Evolutionary conservation across 2,329 filamentous ascomycete genomes (phyloP).

Genomic region (Dactylellina drechsleri): DNA sequence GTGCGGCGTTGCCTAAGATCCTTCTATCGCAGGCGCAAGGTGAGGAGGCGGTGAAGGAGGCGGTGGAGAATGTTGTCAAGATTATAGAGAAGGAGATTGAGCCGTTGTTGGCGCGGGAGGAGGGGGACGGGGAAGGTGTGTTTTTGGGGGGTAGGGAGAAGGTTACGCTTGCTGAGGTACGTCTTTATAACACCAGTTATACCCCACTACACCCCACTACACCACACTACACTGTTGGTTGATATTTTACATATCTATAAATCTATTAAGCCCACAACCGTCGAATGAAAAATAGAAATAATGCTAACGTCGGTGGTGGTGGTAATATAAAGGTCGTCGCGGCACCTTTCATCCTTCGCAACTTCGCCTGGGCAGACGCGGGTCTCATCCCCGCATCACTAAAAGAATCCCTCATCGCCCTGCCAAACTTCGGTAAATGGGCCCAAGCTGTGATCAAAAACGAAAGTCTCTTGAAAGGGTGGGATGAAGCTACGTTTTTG

Average conservation of each 20-base stretch:
- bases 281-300: too few species aligned
- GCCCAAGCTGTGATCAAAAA: too few species aligned
- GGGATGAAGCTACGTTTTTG: too few species aligned
- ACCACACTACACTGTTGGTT: too few species aligned
- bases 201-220: too few species aligned
- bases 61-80: slow-evolving; percentile 65
- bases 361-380: slow-evolving; percentile 66
- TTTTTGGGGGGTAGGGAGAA: slow-evolving; percentile 73
- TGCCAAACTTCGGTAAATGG: too few species aligned
- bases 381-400: slow-evolving; percentile 67
- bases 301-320: slow-evolving; percentile 25
- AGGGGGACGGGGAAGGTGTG: slow-evolving; percentile 63
- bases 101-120: slow-evolving; percentile 69
- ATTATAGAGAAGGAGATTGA: slow-evolving; percentile 76
- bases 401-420: slow-evolving; percentile 64
- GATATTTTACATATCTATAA: too few species aligned
- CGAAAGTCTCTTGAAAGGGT: too few species aligned
- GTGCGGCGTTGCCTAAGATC: slow-evolving; percentile 64
- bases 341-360: slow-evolving; percentile 72
- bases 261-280: too few species aligned
- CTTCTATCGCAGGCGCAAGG: slow-evolving; percentile 64
- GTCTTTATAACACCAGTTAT: too few species aligned
- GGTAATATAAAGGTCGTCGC: slow-evolving; percentile 67
- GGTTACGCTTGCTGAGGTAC: slow-evolving; percentile 80
- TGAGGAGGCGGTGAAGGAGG: slow-evolving; percentile 66